phyloP scores from a whole-genome alignment of 768 basidiomycete species.

The Tulasnella sp. region DNA sequence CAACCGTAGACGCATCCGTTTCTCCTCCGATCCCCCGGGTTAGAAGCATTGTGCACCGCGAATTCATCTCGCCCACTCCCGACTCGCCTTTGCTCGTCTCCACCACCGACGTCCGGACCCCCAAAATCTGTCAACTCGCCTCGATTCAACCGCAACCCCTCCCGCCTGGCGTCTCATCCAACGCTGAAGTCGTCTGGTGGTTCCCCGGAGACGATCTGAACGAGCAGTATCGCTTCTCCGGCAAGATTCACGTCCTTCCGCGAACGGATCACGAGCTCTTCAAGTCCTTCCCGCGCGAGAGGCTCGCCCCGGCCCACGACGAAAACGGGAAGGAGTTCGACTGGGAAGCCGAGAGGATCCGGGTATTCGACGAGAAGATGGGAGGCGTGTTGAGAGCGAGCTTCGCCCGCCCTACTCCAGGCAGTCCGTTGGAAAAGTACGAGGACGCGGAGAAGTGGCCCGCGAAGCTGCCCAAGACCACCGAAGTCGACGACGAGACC shows the following conservation, averaged over 20 bases:
- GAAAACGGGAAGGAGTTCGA: constrained; percentile 33
- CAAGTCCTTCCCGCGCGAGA: constrained; percentile 26
- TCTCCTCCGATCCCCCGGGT: constrained; percentile 44
- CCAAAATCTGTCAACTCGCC: constrained; percentile 51
- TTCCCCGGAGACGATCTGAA: constrained; percentile 39
- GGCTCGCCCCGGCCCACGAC: constrained; percentile 21
- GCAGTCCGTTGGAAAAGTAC: constrained; percentile 37
- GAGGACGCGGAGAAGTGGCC: constrained; percentile 58
- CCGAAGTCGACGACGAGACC: constrained; percentile 27
- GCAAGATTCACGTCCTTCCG: constrained; percentile 45
- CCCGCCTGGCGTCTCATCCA: constrained; percentile 23
- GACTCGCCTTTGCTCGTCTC: constrained; percentile 46
- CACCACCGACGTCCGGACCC: constrained; percentile 61
- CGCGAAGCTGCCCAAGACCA: constrained; percentile 36
- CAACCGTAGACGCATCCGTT: constrained; percentile 31
- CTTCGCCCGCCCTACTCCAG: constrained; percentile 62
- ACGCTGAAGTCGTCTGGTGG: constrained; percentile 67
- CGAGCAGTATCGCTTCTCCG: constrained; percentile 66
- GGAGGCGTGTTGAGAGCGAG: constrained; percentile 52
- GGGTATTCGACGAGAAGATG: constrained; percentile 45
- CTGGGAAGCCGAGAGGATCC: constrained; percentile 48
- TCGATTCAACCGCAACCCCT: neutral
- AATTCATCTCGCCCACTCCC: constrained; percentile 34
- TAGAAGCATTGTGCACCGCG: constrained; percentile 53
- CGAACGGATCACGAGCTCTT: constrained; percentile 31